Evolutionary conservation across 2,329 filamentous ascomycete species (phyloP).

Genomic region (Byssochlamys sp.): DNA sequence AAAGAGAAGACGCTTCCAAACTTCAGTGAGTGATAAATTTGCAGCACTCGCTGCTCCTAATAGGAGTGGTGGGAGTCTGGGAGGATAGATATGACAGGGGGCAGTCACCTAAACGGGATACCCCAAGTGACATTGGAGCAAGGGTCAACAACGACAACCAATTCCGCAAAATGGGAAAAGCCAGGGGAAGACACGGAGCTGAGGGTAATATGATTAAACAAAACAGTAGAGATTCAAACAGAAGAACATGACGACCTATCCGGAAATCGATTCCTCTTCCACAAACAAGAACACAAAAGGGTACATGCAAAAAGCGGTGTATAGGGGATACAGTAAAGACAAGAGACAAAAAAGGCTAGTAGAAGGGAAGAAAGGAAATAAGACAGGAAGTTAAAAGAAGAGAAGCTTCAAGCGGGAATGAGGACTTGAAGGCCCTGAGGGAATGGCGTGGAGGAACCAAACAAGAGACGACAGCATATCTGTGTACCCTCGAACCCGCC

Average conservation of each 20-base stretch:
- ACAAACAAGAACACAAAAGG: constrained; percentile 11
- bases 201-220: constrained; percentile 2
- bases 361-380: constrained; percentile 21
- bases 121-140: background rate
- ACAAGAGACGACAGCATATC: constrained; percentile 7
- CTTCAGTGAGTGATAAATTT: background rate
- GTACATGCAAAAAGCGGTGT: constrained; percentile 18
- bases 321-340: constrained; percentile 8
- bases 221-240: constrained; percentile 10
- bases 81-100: background rate
- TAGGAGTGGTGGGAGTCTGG: background rate
- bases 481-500: constrained; percentile 6
- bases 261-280: constrained; percentile 17
- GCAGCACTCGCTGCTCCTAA: background rate
- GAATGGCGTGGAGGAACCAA: constrained; percentile 16
- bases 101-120: background rate
- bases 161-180: constrained; percentile 1
- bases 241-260: constrained; percentile 18
- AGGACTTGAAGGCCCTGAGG: constrained; percentile 10
- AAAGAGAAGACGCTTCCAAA: background rate
- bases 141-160: background rate
- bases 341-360: constrained; percentile 15
- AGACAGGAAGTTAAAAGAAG: constrained; percentile 25
- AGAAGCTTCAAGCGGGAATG: constrained; percentile 16
- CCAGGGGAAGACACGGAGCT: constrained; percentile 4